phyloP scores from a whole-genome alignment of 495 filamentous ascomycete species.

The Hypomontagnella monticulosa region DNA sequence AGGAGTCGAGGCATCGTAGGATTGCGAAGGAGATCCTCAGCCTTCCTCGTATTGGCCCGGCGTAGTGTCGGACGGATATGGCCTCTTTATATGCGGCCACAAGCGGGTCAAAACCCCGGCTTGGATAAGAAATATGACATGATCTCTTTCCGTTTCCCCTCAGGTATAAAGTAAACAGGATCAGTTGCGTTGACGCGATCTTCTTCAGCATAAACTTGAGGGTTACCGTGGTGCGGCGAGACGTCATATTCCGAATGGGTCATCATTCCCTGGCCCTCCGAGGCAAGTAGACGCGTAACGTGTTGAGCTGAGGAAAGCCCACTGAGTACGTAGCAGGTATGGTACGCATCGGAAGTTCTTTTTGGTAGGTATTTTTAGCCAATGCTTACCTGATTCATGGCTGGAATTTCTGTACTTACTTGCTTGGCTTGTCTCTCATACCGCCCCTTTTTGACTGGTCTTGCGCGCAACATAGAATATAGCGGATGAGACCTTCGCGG shows the following conservation, averaged over 20 bases:
- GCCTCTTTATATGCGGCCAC: slow-evolving; percentile 48
- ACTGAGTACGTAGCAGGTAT: slow-evolving; percentile 88
- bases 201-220: slow-evolving; percentile 60
- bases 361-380: slow-evolving; percentile 33
- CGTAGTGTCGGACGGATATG: slow-evolving; percentile 45
- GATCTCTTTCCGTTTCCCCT: slow-evolving; percentile 69
- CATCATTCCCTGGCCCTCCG: slow-evolving; percentile 52
- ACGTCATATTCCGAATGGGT: slow-evolving; percentile 75
- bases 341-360: slow-evolving; percentile 86
- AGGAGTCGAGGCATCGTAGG: slow-evolving; percentile 30
- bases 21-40: slow-evolving; percentile 36
- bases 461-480: slow-evolving; percentile 91
- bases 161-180: slow-evolving; percentile 87
- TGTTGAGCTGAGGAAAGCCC: slow-evolving; percentile 87
- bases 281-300: slow-evolving; percentile 68
- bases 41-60: slow-evolving; percentile 44
- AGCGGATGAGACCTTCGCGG: slow-evolving; percentile 83
- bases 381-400: slow-evolving; percentile 23
- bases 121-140: slow-evolving; percentile 70
- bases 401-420: slow-evolving; percentile 64
- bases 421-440: slow-evolving; percentile 90
- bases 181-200: slow-evolving; percentile 70
- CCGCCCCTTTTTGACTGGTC: slow-evolving; percentile 73
- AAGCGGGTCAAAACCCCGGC: slow-evolving; percentile 59
- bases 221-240: slow-evolving; percentile 57